These are phyloP conservation scores for Chenopodium suecicum DNA, from an alignment of 148 eudicot genomes.

Conservation along the genomic window DNA sequence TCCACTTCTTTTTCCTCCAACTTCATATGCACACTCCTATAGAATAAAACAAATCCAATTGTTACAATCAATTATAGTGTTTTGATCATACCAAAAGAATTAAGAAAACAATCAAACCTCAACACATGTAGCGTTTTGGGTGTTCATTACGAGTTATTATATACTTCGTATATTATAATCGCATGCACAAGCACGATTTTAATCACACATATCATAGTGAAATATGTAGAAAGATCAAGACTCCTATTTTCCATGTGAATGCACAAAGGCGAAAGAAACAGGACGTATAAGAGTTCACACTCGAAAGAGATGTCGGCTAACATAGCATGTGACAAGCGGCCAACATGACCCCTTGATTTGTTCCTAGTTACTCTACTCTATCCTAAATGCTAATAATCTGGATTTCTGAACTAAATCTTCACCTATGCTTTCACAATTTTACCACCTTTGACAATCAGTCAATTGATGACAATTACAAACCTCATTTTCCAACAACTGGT, in stretches of 20 bases:
- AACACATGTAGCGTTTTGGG: too few species aligned
- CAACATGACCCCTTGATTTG: slow-evolving; percentile 20
- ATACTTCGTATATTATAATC: too few species aligned
- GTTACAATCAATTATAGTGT: not conserved
- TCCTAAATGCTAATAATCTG: not conserved
- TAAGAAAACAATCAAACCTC: too few species aligned
- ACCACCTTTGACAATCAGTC: slow-evolving; percentile 7
- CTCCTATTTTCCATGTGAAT: slow-evolving; percentile 21
- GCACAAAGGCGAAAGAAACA: slow-evolving; percentile 16
- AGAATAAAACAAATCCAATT: not conserved
- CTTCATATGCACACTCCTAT: slow-evolving; percentile 33
- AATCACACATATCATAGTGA: not conserved
- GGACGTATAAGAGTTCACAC: slow-evolving; percentile 9
- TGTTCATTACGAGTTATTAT: too few species aligned
- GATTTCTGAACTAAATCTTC: not conserved
- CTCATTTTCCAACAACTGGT: not conserved
- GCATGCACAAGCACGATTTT: too few species aligned
- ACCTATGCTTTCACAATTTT: not conserved
- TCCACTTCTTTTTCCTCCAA: slow-evolving; percentile 31
- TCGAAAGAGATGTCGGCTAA: slow-evolving; percentile 20
- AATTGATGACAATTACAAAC: not conserved
- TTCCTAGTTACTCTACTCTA: not conserved
- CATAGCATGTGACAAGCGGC: slow-evolving; percentile 16
- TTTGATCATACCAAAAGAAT: too few species aligned
- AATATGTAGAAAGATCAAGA: not conserved